Percentiles rank a stretch among this genome's conserved stretches.
Conservation (phyloP, 176 grass and related monocot genomes). For the Alopecurus myosuroides region DNA sequence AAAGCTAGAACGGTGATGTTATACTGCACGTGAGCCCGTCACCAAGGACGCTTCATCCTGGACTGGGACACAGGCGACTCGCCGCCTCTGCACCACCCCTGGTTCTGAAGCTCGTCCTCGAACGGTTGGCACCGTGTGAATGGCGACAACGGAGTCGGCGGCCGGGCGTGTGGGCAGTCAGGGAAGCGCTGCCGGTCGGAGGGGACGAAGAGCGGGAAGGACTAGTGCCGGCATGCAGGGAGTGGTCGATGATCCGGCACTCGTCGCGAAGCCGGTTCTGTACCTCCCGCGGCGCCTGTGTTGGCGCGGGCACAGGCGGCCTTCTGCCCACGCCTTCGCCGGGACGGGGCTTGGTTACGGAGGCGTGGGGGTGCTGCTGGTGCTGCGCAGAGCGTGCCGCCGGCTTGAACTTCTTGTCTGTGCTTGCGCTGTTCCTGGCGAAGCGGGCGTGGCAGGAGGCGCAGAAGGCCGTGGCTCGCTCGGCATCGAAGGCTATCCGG, state of each 20-base stretch:
- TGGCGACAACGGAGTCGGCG: too few relatives aligned
- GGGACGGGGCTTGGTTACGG: not conserved
- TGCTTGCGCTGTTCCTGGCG: not conserved
- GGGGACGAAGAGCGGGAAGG: too few relatives aligned
- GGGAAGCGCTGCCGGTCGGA: too few relatives aligned
- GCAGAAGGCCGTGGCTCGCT: conserved; percentile 36
- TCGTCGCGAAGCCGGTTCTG: conserved; percentile 52
- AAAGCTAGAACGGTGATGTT: too few relatives aligned
- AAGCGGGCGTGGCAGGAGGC: conserved; percentile 35
- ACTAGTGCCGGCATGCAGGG: conserved; percentile 24
- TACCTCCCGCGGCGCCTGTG: conserved; percentile 42
- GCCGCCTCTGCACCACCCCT: too few relatives aligned
- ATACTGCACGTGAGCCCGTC: too few relatives aligned
- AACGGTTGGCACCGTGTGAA: too few relatives aligned
- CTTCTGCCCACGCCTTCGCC: too few relatives aligned
- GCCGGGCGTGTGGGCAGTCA: too few relatives aligned
- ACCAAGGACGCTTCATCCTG: conserved; percentile 3
- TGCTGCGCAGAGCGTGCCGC: not conserved
- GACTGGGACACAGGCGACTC: too few relatives aligned
- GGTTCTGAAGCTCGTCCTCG: too few relatives aligned
- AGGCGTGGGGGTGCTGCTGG: not conserved
- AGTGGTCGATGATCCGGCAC: conserved; percentile 47
- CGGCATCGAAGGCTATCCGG: conserved; percentile 50
- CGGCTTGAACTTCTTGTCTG: not conserved
- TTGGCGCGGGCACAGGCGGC: too few relatives aligned